A percentile compares a stretch with the other conserved stretches of the same genome.
These are phyloP conservation scores for Ophiosphaerella herpotricha DNA, from an alignment of 2,329 filamentous ascomycete species.

Conservation along the genomic window DNA sequence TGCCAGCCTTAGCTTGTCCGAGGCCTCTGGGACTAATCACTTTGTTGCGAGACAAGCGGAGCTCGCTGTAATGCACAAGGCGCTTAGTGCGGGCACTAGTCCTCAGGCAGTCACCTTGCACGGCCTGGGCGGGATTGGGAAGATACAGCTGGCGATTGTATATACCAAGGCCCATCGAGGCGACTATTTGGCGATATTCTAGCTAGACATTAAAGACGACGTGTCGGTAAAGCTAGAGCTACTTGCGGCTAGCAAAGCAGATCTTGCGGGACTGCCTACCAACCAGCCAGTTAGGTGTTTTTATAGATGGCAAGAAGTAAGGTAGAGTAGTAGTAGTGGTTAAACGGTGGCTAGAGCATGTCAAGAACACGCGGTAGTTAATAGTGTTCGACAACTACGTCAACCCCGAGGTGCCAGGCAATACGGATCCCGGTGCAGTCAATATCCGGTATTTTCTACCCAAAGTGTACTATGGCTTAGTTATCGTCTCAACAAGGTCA, in stretches of 20 bases:
- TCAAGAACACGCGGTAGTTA: constrained; percentile 47
- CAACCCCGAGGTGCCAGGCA: constrained; percentile 36
- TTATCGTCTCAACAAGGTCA: constrained; percentile 11
- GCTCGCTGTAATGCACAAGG: constrained; percentile 32
- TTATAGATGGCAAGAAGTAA: constrained; percentile 26
- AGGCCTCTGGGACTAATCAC: constrained; percentile 13
- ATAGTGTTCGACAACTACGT: constrained; percentile 52
- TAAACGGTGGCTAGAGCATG: constrained; percentile 45
- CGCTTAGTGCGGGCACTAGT: constrained; percentile 25
- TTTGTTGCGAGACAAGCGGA: constrained; percentile 41
- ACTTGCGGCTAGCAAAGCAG: constrained; percentile 34
- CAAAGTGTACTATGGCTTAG: constrained; percentile 1
- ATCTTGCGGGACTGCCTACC: constrained; percentile 35
- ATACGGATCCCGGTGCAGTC: constrained; percentile 18
- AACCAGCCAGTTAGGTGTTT: constrained; percentile 20
- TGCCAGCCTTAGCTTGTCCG: background rate
- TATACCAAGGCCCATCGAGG: constrained; percentile 43
- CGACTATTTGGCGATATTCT: constrained; percentile 50
- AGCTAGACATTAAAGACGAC: constrained; percentile 50
- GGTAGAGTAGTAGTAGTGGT: constrained; percentile 39
- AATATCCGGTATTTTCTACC: constrained; percentile 33
- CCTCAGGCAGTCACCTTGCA: constrained; percentile 5
- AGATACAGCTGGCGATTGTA: constrained; percentile 23
- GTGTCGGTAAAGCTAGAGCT: background rate
- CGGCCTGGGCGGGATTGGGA: too few species aligned